A percentile compares a stretch with the other conserved stretches of the same genome.
phyloP scores from a whole-genome alignment of 768 basidiomycete genomes.

The Tremella fuciformis region DNA sequence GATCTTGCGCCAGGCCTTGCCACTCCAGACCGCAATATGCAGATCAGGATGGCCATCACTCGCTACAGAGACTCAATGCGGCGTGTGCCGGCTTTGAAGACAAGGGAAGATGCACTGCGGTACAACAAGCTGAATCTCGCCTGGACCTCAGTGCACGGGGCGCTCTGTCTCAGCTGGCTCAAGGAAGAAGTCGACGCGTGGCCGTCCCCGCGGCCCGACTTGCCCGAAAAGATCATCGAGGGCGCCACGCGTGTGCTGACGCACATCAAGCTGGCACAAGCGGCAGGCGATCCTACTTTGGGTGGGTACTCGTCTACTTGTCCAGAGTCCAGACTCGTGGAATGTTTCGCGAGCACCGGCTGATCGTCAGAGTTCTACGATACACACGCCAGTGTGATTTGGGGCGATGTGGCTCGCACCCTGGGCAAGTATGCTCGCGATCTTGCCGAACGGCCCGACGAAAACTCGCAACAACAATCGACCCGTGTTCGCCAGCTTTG shows the following conservation, averaged over 20 bases:
- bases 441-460: too few species aligned
- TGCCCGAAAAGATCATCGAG: slow-evolving; percentile 1
- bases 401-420: too few species aligned
- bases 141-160: not conserved
- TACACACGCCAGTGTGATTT: too few species aligned
- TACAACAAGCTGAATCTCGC: slow-evolving; percentile 1
- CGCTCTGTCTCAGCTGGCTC: slow-evolving; percentile 2
- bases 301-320: not conserved
- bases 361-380: too few species aligned
- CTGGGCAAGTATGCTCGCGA: too few species aligned
- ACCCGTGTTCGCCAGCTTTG: too few species aligned
- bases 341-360: too few species aligned
- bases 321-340: not conserved
- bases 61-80: not conserved
- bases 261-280: not conserved
- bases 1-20: not conserved
- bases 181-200: slow-evolving; percentile 2
- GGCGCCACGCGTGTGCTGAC: not conserved
- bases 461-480: too few species aligned
- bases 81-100: not conserved
- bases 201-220: not conserved
- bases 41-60: not conserved
- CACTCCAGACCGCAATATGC: slow-evolving; percentile 1
- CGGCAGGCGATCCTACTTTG: slow-evolving; percentile 3
- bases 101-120: not conserved